These are phyloP conservation scores for Persicaria tinctoria DNA, from an alignment of 148 eudicot genomes.

Conservation along the genomic window DNA sequence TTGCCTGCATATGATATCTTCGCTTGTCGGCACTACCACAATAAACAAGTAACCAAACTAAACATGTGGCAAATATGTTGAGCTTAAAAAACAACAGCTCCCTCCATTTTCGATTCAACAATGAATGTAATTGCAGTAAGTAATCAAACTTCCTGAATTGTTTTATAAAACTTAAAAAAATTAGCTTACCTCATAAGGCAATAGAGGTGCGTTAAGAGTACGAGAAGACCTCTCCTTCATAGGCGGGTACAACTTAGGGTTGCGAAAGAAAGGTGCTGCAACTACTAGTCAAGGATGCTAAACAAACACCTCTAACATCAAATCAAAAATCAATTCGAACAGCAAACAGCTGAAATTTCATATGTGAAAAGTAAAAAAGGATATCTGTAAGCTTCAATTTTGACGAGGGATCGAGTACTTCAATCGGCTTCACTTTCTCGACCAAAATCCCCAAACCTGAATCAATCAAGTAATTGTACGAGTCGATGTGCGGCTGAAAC, in stretches of 20 bases:
- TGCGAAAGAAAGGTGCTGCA: conserved; percentile 49
- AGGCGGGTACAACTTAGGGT: conserved; percentile 44
- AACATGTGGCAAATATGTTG: neutral
- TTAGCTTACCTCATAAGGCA: conserved; percentile 58
- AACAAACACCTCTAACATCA: neutral
- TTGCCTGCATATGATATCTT: conserved; percentile 64
- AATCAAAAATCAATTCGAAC: neutral
- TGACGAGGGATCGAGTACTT: conserved; percentile 36
- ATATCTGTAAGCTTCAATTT: conserved; percentile 57
- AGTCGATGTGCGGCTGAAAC: conserved; percentile 68
- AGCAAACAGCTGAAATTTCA: neutral
- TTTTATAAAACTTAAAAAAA: neutral
- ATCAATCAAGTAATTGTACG: conserved; percentile 55
- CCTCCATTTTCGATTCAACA: neutral
- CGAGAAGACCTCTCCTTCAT: conserved; percentile 37
- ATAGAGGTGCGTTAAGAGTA: conserved; percentile 23
- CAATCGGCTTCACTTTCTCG: conserved; percentile 41
- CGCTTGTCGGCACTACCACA: conserved; percentile 86
- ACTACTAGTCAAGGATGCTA: conserved; percentile 46
- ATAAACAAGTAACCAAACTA: neutral
- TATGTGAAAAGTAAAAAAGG: conserved; percentile 32
- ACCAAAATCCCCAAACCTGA: conserved; percentile 41
- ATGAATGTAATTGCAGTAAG: neutral
- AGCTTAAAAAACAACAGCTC: neutral
- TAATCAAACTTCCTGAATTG: neutral